Base-by-base conservation (phyloP, 2,329 filamentous ascomycete species). In the Salinomyces thailandicus region DNA sequence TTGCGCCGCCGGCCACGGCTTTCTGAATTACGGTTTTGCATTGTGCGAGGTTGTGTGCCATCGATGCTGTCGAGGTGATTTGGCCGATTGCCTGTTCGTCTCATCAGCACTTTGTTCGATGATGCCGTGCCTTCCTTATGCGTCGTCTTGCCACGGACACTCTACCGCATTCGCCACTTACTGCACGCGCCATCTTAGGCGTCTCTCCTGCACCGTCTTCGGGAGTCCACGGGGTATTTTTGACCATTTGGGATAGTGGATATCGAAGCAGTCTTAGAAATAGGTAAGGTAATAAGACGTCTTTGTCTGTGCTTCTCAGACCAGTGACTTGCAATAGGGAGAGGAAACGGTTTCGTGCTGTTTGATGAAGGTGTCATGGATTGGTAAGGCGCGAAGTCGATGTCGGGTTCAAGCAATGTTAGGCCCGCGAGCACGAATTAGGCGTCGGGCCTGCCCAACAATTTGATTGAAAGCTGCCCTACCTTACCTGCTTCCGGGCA, bases 41-140 rank as follows among this genome's bases (percentile, higher is more conserved):
- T 60, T 89, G 81, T 33, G 73, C 67, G 30, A 95, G 75, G 59
- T 95, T 96, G 52, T 81, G 73, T 46, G 73, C 63, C 67, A 91
- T 77, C 45, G 75, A 82, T 43, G 78, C 71, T 40, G 85, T 93
- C 24, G 86, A 87, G 63, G 85, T 87, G 61, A 95, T 76, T 63
- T 95, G 89, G 20, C 86, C 87, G 31, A 94, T 71, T 47, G 86
- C 86, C 85, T 93, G 41, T 12, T 27, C n/a, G 9, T 31, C n/a
- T 32, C 27, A 14, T 37, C 32, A 43, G 31, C n/a, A n/a, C 9
- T 26, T 9, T 26, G 2, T n/a, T 26, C 22, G 4, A n/a, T 2
- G 9, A 9, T 2, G n/a, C 9, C 22, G 22, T 26, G 22, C 22
- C 22, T 26, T 2, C 22, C 22, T n/a, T 2, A 26, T n/a, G n/a